These are phyloP conservation scores for Selaginella tamariscina DNA, from an alignment of 75 land plant species.

Conservation along the genomic window DNA sequence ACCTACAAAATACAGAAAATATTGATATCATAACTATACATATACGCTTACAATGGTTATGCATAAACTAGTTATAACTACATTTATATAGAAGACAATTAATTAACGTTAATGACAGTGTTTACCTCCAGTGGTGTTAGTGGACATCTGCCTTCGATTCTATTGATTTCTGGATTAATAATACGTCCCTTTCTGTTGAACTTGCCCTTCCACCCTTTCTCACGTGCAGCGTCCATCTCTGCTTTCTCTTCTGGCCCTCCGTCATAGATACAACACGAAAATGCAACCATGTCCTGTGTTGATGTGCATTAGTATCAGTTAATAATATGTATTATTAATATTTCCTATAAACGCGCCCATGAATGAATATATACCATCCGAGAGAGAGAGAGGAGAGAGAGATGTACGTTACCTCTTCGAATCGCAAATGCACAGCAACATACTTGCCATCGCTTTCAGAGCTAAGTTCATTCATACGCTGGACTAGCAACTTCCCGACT, in stretches of 20 bases:
- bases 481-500: slow-evolving; percentile 45
- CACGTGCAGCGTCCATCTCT: slow-evolving; percentile 74
- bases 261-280: slow-evolving; percentile 93
- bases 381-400: not conserved
- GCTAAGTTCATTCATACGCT: slow-evolving; percentile 67
- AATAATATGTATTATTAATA: not conserved
- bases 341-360: not conserved
- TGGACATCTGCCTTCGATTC: slow-evolving; percentile 88
- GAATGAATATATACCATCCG: not conserved
- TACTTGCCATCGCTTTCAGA: slow-evolving; percentile 66
- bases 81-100: too few species aligned
- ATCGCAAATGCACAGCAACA: slow-evolving; percentile 90
- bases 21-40: too few species aligned
- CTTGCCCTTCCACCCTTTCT: slow-evolving; percentile 91
- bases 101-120: too few species aligned
- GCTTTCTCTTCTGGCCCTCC: slow-evolving; percentile 60
- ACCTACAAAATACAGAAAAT: slow-evolving; percentile 42
- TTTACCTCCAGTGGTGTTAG: slow-evolving; percentile 95
- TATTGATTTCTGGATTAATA: slow-evolving; percentile 60
- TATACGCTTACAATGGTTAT: too few species aligned
- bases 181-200: slow-evolving; percentile 85
- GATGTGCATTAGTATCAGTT: not conserved
- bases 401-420: slow-evolving; percentile 64
- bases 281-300: slow-evolving; percentile 90
- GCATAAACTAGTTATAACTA: too few species aligned